Percentiles rank a stretch among this genome's conserved stretches.
phyloP scores from a whole-genome alignment of 805 yeast genomes.

The Wickerhamiella dianesei region DNA sequence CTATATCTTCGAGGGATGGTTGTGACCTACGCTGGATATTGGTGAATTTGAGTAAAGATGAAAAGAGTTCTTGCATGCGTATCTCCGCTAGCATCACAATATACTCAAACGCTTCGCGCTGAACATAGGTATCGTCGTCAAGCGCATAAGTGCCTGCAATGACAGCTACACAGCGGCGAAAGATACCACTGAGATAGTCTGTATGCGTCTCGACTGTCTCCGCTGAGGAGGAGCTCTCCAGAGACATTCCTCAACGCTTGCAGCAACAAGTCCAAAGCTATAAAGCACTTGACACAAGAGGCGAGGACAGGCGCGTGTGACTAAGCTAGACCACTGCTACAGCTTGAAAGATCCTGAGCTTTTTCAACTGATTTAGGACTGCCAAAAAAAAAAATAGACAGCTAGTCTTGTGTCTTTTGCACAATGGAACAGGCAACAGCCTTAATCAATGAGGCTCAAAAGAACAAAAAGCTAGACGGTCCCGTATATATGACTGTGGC shows the following conservation, averaged over 20 bases:
- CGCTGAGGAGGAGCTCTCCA: background rate
- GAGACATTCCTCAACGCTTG: too few relatives aligned
- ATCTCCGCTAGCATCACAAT: slow-evolving; percentile 24
- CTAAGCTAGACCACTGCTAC: background rate
- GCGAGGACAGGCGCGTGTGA: too few relatives aligned
- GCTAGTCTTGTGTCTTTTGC: too few relatives aligned
- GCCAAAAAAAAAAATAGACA: too few relatives aligned
- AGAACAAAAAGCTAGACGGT: slow-evolving; percentile 13
- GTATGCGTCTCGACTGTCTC: slow-evolving; percentile 8
- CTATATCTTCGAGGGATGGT: slow-evolving; percentile 26
- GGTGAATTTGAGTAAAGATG: slow-evolving; percentile 20
- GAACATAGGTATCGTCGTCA: slow-evolving; percentile 9
- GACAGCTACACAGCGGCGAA: slow-evolving; percentile 20
- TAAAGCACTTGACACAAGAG: too few relatives aligned
- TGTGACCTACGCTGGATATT: slow-evolving; percentile 24
- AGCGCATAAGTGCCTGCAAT: slow-evolving; percentile 14
- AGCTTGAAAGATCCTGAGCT: too few relatives aligned
- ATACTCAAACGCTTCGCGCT: slow-evolving; percentile 21
- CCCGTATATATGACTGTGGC: slow-evolving; percentile 15
- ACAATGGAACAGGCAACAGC: slow-evolving; percentile 7
- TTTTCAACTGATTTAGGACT: too few relatives aligned
- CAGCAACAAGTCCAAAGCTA: too few relatives aligned
- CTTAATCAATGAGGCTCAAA: slow-evolving; percentile 10
- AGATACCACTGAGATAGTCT: slow-evolving; percentile 18
- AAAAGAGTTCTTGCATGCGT: slow-evolving; percentile 19